Base-by-base conservation (phyloP, 331 rosid genomes). In the Malus hybrid region DNA sequence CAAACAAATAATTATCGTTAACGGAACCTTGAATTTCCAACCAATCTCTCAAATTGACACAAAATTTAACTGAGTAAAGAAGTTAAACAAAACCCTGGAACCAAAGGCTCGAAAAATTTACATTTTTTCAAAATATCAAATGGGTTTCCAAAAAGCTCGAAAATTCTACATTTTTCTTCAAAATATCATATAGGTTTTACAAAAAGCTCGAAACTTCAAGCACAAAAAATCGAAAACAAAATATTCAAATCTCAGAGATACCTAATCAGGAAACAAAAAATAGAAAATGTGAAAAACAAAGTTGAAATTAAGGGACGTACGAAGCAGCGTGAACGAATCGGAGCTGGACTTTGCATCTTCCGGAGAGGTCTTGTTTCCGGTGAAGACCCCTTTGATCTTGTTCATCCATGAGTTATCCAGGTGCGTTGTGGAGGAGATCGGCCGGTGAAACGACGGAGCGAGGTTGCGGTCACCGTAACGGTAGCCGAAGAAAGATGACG, bases 351-450 rank as follows among this genome's bases (percentile, higher is more conserved):
- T 71, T 30, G 85, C 7, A 6, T 60, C 87, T 6, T 63, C 79
- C 4, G 81, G 0, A 42, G 88, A 33, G 75, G 73, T 28, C 62
- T 86, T 87, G 44, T 87, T 64, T 29, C 97, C 96, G 12, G 96
- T 88, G 77, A 93, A 80, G 86, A 75, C 93, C 7, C 87, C 92
- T 84, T 91, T 93, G 50, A 93, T 79, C 93, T 81, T 93, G 69
- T 83, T 75, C 84, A 90, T 67, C 98, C 97, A 93, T 83, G 97
- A 89, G 76, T 44, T 71, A 3, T 87, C 87, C 16, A 91, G 83
- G 30, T 79, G 91, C 33, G 85, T 29, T 16, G 97, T 87, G 39
- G 81, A 83, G 91, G 60, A 87, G 65, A 93, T 87, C 74, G 85
- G 78, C 1, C 98, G 96, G 77, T 53, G 30, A 20, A 78, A 86